Conservation (phyloP, 805 yeast species). For the Candida pseudoglaebosa region DNA sequence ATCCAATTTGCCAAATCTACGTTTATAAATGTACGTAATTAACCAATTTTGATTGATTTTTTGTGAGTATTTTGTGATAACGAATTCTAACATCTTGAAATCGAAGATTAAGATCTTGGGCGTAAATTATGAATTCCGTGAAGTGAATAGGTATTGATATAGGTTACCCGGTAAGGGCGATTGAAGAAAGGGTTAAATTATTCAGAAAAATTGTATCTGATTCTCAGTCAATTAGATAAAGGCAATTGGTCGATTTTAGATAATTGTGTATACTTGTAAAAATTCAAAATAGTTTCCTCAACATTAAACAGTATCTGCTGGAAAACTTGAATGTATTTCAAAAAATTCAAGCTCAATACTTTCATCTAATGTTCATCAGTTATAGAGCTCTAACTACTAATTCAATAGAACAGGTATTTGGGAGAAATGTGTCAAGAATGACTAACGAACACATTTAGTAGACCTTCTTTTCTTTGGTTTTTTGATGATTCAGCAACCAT, state of each 20-base stretch:
- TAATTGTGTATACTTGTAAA: not conserved
- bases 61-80: not conserved
- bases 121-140: constrained; percentile 1
- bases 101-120: constrained; percentile 2
- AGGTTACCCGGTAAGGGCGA: constrained; percentile 12
- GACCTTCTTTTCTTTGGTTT: no score
- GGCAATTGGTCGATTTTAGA: constrained; percentile 15
- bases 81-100: not conserved
- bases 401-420: no score
- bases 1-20: not conserved
- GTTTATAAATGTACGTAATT: constrained; percentile 7
- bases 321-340: constrained; percentile 4
- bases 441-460: no score
- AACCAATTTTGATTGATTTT: constrained; percentile 9
- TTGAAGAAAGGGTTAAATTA: constrained; percentile 18
- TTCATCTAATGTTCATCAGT: no score
- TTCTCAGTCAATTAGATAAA: constrained; percentile 18
- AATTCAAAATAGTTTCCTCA: constrained; percentile 1
- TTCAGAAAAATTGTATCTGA: constrained; percentile 20
- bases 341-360: no score
- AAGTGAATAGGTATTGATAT: not conserved
- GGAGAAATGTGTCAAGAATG: no score
- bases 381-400: no score
- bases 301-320: not conserved
- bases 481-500: no score